These are phyloP conservation scores for Coemansia sp. DNA, from an alignment of 192 early-diverging fungal genomes.

Conservation along the genomic window DNA sequence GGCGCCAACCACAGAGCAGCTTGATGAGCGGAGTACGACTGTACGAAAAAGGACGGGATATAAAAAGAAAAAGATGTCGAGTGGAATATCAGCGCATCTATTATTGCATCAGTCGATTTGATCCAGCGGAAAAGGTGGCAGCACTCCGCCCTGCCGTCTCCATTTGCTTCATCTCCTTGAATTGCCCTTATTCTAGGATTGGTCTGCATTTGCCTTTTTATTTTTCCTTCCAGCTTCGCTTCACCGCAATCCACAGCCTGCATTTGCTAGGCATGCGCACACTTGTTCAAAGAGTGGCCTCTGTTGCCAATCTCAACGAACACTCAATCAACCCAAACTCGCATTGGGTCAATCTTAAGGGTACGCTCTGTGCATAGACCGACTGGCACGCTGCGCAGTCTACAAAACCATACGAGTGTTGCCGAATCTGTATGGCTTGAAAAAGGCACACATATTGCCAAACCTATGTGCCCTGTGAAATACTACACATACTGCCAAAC, in stretches of 20 bases:
- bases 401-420: no score
- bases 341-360: conserved; percentile 60
- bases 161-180: background rate
- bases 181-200: background rate
- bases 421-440: background rate
- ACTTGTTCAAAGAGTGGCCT: conserved; percentile 51
- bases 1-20: background rate
- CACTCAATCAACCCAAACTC: conserved; percentile 56
- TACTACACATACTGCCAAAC: no score
- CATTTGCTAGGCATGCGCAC: conserved; percentile 35
- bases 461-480: background rate
- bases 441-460: background rate
- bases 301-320: conserved; percentile 54
- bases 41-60: background rate
- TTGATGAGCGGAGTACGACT: background rate
- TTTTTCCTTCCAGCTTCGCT: background rate
- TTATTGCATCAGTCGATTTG: background rate
- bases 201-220: background rate
- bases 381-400: no score
- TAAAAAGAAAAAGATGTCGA: background rate
- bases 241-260: background rate
- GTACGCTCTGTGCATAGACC: conserved; percentile 18
- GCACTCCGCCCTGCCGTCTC: background rate
- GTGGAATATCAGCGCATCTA: background rate
- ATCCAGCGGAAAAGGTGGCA: background rate